phyloP scores from a whole-genome alignment of 1,284 basidiomycete genomes.

The Rhodofomes roseus region DNA sequence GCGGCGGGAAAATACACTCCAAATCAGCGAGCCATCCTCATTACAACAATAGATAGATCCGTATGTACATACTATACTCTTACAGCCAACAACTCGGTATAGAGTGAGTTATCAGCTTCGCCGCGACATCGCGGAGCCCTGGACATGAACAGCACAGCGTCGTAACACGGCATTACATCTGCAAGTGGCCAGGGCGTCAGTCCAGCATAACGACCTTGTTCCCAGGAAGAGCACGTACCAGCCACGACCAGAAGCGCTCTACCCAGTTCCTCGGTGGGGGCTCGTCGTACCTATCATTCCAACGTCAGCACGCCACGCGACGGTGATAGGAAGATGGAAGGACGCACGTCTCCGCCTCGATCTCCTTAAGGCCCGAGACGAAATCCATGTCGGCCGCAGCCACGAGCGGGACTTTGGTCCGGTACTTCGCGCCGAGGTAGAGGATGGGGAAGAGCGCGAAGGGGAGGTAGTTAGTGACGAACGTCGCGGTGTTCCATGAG shows the following conservation, averaged over 20 bases:
- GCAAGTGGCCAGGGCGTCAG: background rate
- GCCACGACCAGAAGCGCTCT: constrained; percentile 71
- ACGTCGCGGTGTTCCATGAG: constrained; percentile 49
- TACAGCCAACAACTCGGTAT: too few relatives aligned
- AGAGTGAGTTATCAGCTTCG: too few relatives aligned
- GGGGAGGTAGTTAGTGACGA: constrained; percentile 70
- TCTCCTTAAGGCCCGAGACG: constrained; percentile 62
- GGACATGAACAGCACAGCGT: background rate
- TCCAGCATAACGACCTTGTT: background rate
- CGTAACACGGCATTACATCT: background rate
- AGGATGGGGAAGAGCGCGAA: constrained; percentile 74
- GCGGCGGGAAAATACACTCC: too few relatives aligned
- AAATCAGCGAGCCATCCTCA: too few relatives aligned
- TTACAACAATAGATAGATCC: too few relatives aligned
- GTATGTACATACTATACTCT: too few relatives aligned
- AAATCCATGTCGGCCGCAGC: constrained; percentile 76
- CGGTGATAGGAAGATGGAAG: constrained; percentile 2
- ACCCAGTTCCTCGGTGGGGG: constrained; percentile 63
- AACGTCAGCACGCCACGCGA: background rate
- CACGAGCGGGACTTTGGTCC: constrained; percentile 45
- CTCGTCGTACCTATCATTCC: constrained; percentile 51
- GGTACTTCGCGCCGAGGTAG: constrained; percentile 57
- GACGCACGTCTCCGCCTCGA: constrained; percentile 61
- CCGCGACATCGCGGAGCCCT: background rate
- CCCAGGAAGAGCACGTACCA: constrained; percentile 43